A percentile compares a stretch with the other conserved stretches of the same genome.
These are phyloP conservation scores for Sphenostylis stenocarpa DNA, from an alignment of 306 rosid species.

Conservation along the genomic window DNA sequence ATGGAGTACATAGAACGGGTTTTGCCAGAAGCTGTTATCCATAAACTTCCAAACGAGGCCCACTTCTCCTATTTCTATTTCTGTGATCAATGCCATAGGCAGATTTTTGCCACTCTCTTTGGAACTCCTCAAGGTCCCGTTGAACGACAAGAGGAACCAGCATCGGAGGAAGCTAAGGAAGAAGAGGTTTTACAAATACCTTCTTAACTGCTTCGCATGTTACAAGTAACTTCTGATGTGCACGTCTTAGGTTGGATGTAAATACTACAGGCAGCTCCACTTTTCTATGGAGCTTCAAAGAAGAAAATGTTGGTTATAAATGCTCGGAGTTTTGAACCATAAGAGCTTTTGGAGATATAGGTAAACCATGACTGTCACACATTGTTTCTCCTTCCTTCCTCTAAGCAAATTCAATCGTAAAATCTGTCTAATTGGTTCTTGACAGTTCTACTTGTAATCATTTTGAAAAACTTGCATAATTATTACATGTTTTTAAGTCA, in stretches of 20 bases:
- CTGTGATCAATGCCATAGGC: conserved; percentile 81
- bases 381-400: neutral
- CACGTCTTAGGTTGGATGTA: conserved; percentile 51
- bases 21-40: conserved; percentile 72
- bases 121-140: conserved; percentile 79
- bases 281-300: conserved; percentile 41
- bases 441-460: neutral
- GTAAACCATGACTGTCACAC: conserved; percentile 7
- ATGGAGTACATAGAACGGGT: conserved; percentile 62
- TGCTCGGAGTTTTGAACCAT: conserved; percentile 34
- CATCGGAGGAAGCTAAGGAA: conserved; percentile 38
- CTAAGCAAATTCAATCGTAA: neutral
- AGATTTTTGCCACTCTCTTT: conserved; percentile 68
- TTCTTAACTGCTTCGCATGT: conserved; percentile 26
- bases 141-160: conserved; percentile 38
- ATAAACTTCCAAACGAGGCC: conserved; percentile 86
- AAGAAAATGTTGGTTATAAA: conserved; percentile 10
- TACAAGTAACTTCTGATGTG: conserved; percentile 22
- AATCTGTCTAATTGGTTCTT: neutral
- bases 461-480: neutral
- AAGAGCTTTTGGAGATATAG: conserved; percentile 35
- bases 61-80: conserved; percentile 84
- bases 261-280: conserved; percentile 57
- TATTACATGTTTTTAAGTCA: neutral
- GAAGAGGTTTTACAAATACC: conserved; percentile 28